phyloP scores from a whole-genome alignment of 2,329 filamentous ascomycete genomes.

The Alternaria angustiovoidea region DNA sequence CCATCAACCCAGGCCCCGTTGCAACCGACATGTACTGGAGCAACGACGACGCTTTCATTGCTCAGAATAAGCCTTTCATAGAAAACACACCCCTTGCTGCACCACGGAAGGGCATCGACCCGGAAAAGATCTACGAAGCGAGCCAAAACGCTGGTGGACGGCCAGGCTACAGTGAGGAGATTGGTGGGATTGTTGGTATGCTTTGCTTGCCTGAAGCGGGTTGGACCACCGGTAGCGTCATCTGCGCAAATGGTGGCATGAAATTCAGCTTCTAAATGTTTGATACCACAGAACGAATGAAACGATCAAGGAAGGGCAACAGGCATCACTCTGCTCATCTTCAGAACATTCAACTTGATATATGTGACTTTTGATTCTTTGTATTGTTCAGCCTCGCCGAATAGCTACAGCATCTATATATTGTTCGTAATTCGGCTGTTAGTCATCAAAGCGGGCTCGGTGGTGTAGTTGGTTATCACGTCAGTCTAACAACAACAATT shows the following conservation, averaged over 20 bases:
- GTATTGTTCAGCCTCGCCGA: no score
- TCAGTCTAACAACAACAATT: conserved; percentile 52
- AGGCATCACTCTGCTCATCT: no score
- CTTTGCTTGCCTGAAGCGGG: conserved; percentile 73
- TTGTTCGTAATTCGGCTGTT: accelerated
- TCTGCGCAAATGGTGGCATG: conserved; percentile 84
- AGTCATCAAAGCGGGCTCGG: conserved; percentile 28
- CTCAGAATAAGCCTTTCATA: conserved; percentile 66
- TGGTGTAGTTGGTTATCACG: conserved; percentile 60
- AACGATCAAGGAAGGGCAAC: background rate
- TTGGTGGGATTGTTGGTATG: conserved; percentile 81
- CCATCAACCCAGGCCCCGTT: conserved; percentile 72
- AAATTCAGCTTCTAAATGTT: conserved; percentile 38
- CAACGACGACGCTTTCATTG: conserved; percentile 66
- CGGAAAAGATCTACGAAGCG: conserved; percentile 60
- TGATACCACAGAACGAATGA: no score
- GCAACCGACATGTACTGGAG: conserved; percentile 69
- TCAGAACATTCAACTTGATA: no score
- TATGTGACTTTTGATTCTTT: no score
- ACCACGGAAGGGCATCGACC: conserved; percentile 68
- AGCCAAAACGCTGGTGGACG: conserved; percentile 60
- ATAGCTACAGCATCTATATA: background rate
- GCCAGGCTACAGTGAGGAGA: conserved; percentile 70
- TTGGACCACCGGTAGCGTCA: conserved; percentile 81
- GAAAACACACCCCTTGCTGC: conserved; percentile 70